phyloP scores from a whole-genome alignment of 2,329 filamentous ascomycete genomes.

The Fusarium hainanense region DNA sequence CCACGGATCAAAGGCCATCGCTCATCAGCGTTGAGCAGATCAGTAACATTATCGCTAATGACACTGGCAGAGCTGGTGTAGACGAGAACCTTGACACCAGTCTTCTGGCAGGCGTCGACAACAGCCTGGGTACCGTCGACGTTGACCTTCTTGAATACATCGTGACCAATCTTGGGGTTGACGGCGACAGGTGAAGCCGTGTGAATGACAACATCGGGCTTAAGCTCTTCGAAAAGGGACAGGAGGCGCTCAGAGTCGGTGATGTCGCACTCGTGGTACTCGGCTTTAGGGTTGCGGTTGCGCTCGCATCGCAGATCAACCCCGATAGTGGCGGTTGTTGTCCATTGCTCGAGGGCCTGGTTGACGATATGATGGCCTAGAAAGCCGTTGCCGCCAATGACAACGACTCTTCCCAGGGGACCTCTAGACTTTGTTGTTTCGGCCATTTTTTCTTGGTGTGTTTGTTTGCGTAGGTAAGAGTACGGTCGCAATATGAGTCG shows the following conservation, averaged over 20 bases:
- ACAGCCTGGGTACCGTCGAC: constrained; percentile 85
- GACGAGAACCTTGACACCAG: constrained; percentile 82
- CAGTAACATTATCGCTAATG: constrained; percentile 81
- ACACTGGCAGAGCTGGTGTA: constrained; percentile 93
- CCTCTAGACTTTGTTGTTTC: constrained; percentile 47
- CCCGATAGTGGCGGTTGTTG: constrained; percentile 69
- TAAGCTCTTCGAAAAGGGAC: constrained; percentile 71
- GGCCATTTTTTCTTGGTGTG: constrained; percentile 6
- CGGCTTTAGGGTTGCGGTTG: constrained; percentile 70
- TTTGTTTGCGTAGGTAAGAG: constrained; percentile 1
- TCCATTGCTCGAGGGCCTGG: constrained; percentile 69
- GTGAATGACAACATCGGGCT: constrained; percentile 88
- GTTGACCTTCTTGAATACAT: constrained; percentile 83
- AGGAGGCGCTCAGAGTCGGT: constrained; percentile 72
- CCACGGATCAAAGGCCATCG: constrained; percentile 80
- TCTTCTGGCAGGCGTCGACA: constrained; percentile 76
- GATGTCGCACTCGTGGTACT: constrained; percentile 83
- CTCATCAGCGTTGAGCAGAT: constrained; percentile 89
- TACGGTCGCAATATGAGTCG: constrained; percentile 8
- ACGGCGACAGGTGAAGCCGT: constrained; percentile 79
- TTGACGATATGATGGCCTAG: constrained; percentile 85
- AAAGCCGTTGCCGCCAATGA: constrained; percentile 87
- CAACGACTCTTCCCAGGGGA: constrained; percentile 75
- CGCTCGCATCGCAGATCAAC: constrained; percentile 77
- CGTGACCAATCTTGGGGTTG: constrained; percentile 65